Percentiles rank a stretch among this genome's conserved stretches.
These are phyloP conservation scores for Deinandra increscens DNA, from an alignment of 129 eudicot species.

Conservation along the genomic window DNA sequence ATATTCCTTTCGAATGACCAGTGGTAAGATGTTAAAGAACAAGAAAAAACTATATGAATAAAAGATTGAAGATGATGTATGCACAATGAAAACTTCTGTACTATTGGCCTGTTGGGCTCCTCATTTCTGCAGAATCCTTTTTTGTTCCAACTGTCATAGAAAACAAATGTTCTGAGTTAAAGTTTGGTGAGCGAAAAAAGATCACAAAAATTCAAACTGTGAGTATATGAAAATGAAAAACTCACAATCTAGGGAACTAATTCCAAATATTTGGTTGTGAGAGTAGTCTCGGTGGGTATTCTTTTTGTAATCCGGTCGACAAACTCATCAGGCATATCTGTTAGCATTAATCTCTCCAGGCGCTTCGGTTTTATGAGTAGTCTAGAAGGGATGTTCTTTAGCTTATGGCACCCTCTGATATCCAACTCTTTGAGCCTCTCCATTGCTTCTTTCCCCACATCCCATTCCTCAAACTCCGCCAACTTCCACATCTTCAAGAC, in stretches of 20 bases:
- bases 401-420: conserved; percentile 45
- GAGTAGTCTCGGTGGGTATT: conserved; percentile 13
- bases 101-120: not conserved
- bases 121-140: not conserved
- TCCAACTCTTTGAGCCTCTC: conserved; percentile 42
- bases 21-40: not conserved
- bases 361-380: conserved; percentile 25
- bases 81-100: not conserved
- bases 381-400: conserved; percentile 32
- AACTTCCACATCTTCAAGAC: conserved; percentile 58
- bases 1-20: not conserved
- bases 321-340: conserved; percentile 39
- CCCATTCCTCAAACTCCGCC: conserved; percentile 46
- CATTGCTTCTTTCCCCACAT: conserved; percentile 48
- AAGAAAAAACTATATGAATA: not conserved
- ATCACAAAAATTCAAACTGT: not conserved
- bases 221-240: not conserved
- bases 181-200: not conserved
- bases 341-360: conserved; percentile 37
- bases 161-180: not conserved
- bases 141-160: not conserved
- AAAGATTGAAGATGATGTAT: not conserved
- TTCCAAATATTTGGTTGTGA: conserved; percentile 23
- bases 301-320: conserved; percentile 7
- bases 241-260: conserved; percentile 35